Percentiles rank a stretch among this genome's conserved stretches.
These are phyloP conservation scores for Suillus spraguei DNA, from an alignment of 768 basidiomycete species.

Conservation along the genomic window DNA sequence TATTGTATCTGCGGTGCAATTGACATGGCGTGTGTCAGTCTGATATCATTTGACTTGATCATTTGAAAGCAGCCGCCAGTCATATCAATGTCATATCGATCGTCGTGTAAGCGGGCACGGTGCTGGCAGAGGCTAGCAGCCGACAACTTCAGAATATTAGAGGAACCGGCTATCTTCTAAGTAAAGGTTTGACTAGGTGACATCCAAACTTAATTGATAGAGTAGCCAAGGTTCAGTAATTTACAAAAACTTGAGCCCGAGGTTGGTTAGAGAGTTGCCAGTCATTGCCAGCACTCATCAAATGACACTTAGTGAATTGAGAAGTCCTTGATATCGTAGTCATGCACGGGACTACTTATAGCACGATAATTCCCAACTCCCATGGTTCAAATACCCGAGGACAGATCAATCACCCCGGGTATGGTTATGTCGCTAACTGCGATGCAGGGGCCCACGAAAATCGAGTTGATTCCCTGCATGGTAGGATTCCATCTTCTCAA, in stretches of 20 bases:
- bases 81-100: neutral
- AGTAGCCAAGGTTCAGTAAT: neutral
- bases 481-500: too few relatives aligned
- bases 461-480: too few relatives aligned
- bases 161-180: neutral
- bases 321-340: too few relatives aligned
- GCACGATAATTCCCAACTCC: too few relatives aligned
- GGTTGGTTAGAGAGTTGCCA: neutral
- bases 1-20: neutral
- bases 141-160: too few relatives aligned
- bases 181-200: neutral
- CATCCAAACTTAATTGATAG: neutral
- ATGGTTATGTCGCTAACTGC: too few relatives aligned
- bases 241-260: neutral
- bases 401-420: too few relatives aligned
- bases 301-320: neutral
- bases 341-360: too few relatives aligned
- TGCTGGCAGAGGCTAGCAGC: neutral
- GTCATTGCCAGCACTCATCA: neutral
- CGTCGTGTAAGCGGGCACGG: neutral
- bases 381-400: too few relatives aligned
- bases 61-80: neutral
- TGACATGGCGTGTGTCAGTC: neutral
- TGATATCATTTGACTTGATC: too few relatives aligned
- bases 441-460: too few relatives aligned